Conservation (phyloP, 306 rosid species). For the Cicer bijugum region DNA sequence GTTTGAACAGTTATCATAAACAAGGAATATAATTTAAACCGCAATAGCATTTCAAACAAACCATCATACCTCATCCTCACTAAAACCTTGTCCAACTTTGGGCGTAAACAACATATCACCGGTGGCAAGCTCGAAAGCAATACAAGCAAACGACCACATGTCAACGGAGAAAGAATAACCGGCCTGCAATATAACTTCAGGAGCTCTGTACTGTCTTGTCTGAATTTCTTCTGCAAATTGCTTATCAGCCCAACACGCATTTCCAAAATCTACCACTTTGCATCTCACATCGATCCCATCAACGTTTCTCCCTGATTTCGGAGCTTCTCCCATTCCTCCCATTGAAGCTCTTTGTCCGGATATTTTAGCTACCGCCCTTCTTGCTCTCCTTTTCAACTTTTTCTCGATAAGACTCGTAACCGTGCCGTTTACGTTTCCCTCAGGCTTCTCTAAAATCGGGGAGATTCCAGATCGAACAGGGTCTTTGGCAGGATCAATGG, state of each 20-base stretch:
- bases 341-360: conserved; percentile 65
- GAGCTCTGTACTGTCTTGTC: conserved; percentile 97
- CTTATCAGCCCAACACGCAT: conserved; percentile 89
- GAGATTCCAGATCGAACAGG: conserved; percentile 66
- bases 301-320: conserved; percentile 64
- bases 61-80: conserved; percentile 90
- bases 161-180: conserved; percentile 88
- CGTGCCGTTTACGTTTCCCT: conserved; percentile 71
- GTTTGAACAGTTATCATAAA: conserved; percentile 35
- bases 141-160: conserved; percentile 98
- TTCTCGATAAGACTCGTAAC: conserved; percentile 73
- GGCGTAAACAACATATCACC: conserved; percentile 97
- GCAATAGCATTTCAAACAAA: conserved; percentile 29
- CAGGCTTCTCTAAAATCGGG: conserved; percentile 88
- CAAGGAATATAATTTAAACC: conserved; percentile 36
- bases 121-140: conserved; percentile 90
- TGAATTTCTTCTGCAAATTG: conserved; percentile 80
- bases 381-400: conserved; percentile 86
- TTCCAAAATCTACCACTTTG: conserved; percentile 96
- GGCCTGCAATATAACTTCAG: conserved; percentile 85
- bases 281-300: conserved; percentile 86
- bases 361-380: conserved; percentile 87
- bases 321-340: conserved; percentile 58
- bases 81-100: conserved; percentile 77
- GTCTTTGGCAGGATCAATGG: conserved; percentile 86